A percentile compares a stretch with the other conserved stretches of the same genome.
Evolutionary conservation across 345 rosid genomes (phyloP).

Genomic region (Mangifera indica): DNA sequence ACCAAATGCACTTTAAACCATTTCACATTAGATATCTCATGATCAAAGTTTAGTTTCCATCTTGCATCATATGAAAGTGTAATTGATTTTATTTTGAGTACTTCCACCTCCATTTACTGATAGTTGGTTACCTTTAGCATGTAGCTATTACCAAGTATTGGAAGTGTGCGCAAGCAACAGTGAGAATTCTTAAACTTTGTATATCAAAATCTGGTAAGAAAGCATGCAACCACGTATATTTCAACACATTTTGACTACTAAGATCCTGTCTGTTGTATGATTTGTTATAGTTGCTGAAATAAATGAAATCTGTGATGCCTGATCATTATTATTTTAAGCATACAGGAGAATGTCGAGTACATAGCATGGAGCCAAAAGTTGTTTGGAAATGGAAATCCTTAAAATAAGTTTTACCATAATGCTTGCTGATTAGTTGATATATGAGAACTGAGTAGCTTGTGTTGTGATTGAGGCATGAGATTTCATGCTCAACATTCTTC

Average conservation of each 20-base stretch:
- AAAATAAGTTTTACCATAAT: not conserved
- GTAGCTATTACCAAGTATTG: not conserved
- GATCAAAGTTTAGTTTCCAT: not conserved
- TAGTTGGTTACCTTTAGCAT: not conserved
- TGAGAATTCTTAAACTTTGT: not conserved
- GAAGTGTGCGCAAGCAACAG: not conserved
- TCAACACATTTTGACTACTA: not conserved
- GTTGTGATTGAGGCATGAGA: not conserved
- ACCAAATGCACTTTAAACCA: not conserved
- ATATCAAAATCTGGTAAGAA: not conserved
- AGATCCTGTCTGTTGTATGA: not conserved
- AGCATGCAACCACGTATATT: not conserved
- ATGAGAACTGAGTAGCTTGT: not conserved
- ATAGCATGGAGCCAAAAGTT: not conserved
- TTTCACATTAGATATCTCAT: not conserved
- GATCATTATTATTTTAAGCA: not conserved
- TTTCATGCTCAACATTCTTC: not conserved
- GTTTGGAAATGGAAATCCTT: not conserved
- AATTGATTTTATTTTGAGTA: not conserved
- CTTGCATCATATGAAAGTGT: not conserved
- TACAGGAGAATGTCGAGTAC: not conserved
- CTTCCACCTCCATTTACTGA: not conserved
- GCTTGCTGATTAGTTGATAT: not conserved
- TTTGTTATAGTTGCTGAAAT: not conserved
- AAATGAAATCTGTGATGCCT: not conserved